Evolutionary conservation across 2,329 filamentous ascomycete genomes (phyloP), one percentile per base, ranked within the genome.

Genomic region (Xylariaceae sp.): DNA sequence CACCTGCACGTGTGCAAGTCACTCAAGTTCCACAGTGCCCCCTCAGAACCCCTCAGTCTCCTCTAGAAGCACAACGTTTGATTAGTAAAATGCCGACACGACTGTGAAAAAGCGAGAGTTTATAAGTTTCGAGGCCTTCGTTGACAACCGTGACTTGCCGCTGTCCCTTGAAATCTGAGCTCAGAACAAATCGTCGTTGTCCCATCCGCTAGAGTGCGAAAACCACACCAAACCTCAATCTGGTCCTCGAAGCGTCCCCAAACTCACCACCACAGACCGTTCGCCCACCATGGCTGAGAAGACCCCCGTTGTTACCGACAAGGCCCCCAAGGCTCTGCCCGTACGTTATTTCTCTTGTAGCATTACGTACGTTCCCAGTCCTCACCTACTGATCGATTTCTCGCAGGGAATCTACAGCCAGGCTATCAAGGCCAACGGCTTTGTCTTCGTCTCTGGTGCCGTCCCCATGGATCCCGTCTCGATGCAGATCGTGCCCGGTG

Each of bases 361-460:
- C 22, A 28, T 28, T 28, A 28, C 22, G 4, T 5, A 5, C 22
- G 22, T 28, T n/a, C n/a, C n/a, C n/a, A n/a, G n/a, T n/a, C n/a
- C n/a, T n/a, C n/a, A n/a, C 10, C 33, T 14, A 38, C 34, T 14
- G 4, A 16, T 38, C 10, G 13, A 38, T 16, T 4, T 16, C 13
- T 9, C 34, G 9, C 34, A 38, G 34, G 22, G 62, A 16, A 69
- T 75, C 56, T 73, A 73, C 62, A 75, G 68, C 65, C 72, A 74
- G 62, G 87, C 86, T 63, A 85, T 90, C 69, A 78, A 81, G 61
- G 86, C 86, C 55, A 83, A 83, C 58, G 81, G 82, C 58, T 76
- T 86, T 59, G 79, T 90, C 70, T 90, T 83, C 71, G 80, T 87
- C 66, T 89, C 86, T 0, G 87, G 87, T 59, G 83, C 86, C 60